These are phyloP conservation scores for Tetrahymena thermophila DNA, from an alignment of 73 alveolate species.

Conservation along the genomic window DNA sequence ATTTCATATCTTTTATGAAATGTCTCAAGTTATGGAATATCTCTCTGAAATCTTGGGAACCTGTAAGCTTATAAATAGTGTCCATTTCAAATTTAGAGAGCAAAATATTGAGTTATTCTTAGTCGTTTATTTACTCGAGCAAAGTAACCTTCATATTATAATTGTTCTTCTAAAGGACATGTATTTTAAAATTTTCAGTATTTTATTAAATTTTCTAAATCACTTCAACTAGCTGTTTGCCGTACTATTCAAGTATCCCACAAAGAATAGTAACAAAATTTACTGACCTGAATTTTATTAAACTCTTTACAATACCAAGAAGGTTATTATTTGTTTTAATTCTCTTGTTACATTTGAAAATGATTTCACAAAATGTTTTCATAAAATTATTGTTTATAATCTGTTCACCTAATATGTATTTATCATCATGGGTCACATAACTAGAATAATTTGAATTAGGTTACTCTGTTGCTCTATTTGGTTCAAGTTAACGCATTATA, in stretches of 20 bases:
- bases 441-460: neutral
- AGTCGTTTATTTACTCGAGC: neutral
- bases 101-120: neutral
- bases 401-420: neutral
- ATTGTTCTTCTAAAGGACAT: neutral
- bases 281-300: neutral
- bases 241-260: neutral
- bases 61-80: neutral
- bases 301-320: neutral
- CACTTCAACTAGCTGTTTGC: neutral
- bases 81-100: neutral
- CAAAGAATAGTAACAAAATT: neutral
- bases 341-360: neutral
- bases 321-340: neutral
- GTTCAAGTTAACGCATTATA: neutral
- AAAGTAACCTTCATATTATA: neutral
- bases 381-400: neutral
- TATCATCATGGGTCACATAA: neutral
- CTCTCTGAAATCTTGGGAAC: neutral
- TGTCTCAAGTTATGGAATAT: neutral
- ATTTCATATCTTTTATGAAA: neutral
- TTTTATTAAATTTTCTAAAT: neutral
- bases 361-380: neutral
- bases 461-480: neutral
- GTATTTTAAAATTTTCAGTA: neutral